Percentiles rank a stretch among this genome's conserved stretches.
These are phyloP conservation scores for Croton setiger DNA, from an alignment of 441 rosid species.

Conservation along the genomic window DNA sequence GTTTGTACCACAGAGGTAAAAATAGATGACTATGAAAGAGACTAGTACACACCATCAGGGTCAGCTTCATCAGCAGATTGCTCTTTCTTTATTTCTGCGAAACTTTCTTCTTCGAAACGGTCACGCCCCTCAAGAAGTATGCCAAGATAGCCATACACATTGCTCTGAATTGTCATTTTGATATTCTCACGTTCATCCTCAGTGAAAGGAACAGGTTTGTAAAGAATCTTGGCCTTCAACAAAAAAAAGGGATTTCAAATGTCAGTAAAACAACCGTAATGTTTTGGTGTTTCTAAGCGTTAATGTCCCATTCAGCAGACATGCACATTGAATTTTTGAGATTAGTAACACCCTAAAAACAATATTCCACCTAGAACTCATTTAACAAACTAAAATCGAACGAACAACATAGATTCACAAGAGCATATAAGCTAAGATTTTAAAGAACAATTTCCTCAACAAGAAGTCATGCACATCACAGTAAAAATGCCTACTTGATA, in stretches of 20 bases:
- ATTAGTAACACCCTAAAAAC: not conserved
- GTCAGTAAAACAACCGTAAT: not conserved
- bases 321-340: not conserved
- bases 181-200: slow-evolving; percentile 80
- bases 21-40: not conserved
- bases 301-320: not conserved
- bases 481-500: not conserved
- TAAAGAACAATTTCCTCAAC: not conserved
- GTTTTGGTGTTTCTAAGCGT: not conserved
- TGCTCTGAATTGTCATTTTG: slow-evolving; percentile 79
- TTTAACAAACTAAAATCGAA: not conserved
- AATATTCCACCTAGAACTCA: not conserved
- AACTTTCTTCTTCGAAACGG: slow-evolving; percentile 77
- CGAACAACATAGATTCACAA: not conserved
- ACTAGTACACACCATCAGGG: slow-evolving; percentile 35
- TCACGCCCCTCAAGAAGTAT: slow-evolving; percentile 89
- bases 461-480: not conserved
- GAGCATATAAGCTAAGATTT: not conserved
- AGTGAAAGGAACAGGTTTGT: slow-evolving; percentile 70
- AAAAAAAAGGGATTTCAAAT: not conserved
- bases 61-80: slow-evolving; percentile 32
- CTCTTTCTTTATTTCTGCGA: slow-evolving; percentile 38
- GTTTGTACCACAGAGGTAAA: not conserved
- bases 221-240: slow-evolving; percentile 85
- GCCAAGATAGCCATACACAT: slow-evolving; percentile 83